Evolutionary conservation across 2,329 filamentous ascomycete genomes (phyloP), one percentile per base, ranked within the genome.

Genomic region (Fusarium gaditjirri): DNA sequence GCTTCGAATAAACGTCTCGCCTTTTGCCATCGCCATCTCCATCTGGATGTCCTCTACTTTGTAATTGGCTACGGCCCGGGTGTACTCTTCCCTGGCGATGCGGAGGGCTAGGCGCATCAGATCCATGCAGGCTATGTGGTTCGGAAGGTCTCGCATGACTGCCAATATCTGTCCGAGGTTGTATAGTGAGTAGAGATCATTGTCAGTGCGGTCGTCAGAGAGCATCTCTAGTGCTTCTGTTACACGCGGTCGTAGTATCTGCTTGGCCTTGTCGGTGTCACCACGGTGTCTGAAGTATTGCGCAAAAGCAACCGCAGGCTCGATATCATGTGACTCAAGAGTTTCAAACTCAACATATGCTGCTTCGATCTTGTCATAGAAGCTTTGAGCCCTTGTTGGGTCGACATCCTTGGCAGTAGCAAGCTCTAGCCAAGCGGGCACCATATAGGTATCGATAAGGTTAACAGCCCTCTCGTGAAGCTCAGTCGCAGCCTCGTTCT

Each of bases 191-290:
- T 42, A 33, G 3, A 10, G 13, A 4, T 61, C 50, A 8, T 61
- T 61, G n/a, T 44, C 41, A 0, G 41, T 57, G 6, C 52, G 33
- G 13, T 57, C 27, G 6, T 61, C 58, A 4, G 33, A 61, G 31
- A 61, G 58, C 50, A 61, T 61, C 39, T 61, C 50, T 3, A 61
- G 50, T 2, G 52, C n/a, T 19, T 61, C 58, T 5, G 58, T 61
- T 6, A 46, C 50, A 3, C 39, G 38, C 4, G 38, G 47, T 3
- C 41, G 50, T 6, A 60, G 5, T 2, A 60, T 43, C 38, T 23
- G 47, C 38, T 60, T 60, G 0, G 57, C 57, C 3, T 55, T 60
- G 31, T 9, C 25, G 6, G 8, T 11, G 2, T 36, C 14, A 5
- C 38, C 47, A 0, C 23, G 47, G 3, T 43, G 11, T 3, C 38